These are phyloP conservation scores for Leishmania braziliensis DNA, from an alignment of 208 protist species.

Conservation along the genomic window DNA sequence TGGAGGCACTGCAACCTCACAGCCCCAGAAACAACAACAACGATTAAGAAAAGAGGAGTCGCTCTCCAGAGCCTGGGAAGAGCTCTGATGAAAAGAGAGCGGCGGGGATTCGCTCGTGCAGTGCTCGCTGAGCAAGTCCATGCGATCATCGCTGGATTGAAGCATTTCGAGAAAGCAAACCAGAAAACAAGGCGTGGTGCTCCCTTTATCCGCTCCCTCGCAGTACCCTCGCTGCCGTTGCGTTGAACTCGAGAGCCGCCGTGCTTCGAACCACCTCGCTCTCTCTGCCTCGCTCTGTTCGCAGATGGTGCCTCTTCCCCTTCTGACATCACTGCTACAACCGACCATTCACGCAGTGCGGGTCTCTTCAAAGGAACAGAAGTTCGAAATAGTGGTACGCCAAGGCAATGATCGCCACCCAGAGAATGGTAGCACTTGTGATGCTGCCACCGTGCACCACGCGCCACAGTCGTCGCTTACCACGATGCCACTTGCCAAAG, in stretches of 20 bases:
- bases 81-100: background rate
- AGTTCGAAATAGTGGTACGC: slow-evolving; percentile 96
- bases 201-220: background rate
- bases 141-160: background rate
- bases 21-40: background rate
- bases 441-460: slow-evolving; percentile 57
- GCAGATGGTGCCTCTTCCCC: background rate
- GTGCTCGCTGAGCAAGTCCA: background rate
- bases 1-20: background rate
- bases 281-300: background rate
- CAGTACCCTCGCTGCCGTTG: background rate
- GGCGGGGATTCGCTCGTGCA: background rate
- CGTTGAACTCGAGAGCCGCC: background rate
- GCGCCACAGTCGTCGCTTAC: slow-evolving; percentile 38
- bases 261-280: background rate
- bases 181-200: background rate
- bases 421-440: slow-evolving; percentile 37
- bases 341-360: background rate
- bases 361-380: slow-evolving; percentile 35
- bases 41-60: background rate
- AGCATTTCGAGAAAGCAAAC: background rate
- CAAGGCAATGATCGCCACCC: slow-evolving; percentile 34
- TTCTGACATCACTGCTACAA: background rate
- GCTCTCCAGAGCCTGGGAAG: background rate
- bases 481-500: slow-evolving; percentile 77